phyloP scores from a whole-genome alignment of 1,284 basidiomycete genomes.

The Trichosporon ovoides region DNA sequence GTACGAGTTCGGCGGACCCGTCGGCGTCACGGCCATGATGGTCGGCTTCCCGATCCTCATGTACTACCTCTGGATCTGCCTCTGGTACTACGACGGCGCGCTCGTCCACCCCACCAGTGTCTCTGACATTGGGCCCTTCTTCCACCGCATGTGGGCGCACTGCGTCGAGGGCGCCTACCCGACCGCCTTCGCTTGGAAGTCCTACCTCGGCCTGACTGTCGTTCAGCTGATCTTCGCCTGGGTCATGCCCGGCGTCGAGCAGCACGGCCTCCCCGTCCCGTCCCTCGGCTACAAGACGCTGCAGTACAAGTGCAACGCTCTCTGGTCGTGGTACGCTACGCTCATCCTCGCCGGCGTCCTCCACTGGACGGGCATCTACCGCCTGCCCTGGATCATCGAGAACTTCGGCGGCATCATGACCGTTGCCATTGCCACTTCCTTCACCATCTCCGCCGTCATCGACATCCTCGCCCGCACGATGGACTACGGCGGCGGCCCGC shows the following conservation, averaged over 20 bases:
- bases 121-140: conserved; percentile 72
- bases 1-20: conserved; percentile 94
- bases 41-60: conserved; percentile 68
- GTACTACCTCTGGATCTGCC: conserved; percentile 95
- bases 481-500: conserved; percentile 63
- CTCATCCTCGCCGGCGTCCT: conserved; percentile 69
- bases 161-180: conserved; percentile 84
- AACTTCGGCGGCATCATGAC: conserved; percentile 96
- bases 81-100: conserved; percentile 90
- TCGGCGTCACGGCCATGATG: conserved; percentile 91
- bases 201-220: conserved; percentile 82
- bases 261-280: conserved; percentile 78
- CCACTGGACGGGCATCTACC: conserved; percentile 78
- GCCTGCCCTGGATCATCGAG: conserved; percentile 90
- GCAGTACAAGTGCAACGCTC: conserved; percentile 97
- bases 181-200: conserved; percentile 76
- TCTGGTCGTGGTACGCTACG: conserved; percentile 80
- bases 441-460: conserved; percentile 69
- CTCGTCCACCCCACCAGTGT: conserved; percentile 67
- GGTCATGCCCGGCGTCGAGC: conserved; percentile 84
- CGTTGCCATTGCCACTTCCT: conserved; percentile 88
- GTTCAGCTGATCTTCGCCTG: conserved; percentile 87
- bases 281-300: conserved; percentile 87
- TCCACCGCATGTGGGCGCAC: conserved; percentile 76
- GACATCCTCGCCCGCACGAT: conserved; percentile 67